Conservation (phyloP, 129 eudicot species). For the Sambucus nigra region DNA sequence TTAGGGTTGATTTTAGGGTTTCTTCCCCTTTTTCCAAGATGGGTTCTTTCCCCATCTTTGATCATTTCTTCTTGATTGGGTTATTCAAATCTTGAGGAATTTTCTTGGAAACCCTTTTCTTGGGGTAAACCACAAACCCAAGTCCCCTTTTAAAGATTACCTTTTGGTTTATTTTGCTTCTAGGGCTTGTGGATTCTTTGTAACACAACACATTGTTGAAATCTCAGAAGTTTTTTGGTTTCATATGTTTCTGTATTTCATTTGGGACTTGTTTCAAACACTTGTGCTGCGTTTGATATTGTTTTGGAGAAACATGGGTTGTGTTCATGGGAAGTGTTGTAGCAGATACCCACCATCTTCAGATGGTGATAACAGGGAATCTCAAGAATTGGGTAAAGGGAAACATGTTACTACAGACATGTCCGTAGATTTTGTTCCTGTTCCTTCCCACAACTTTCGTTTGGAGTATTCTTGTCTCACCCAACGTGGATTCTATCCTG, state of each 20-base stretch:
- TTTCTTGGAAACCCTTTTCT: slow-evolving; percentile 9
- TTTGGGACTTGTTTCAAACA: slow-evolving; percentile 34
- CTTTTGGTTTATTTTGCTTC: slow-evolving; percentile 6
- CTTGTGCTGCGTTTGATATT: slow-evolving; percentile 32
- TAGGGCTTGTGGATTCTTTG: slow-evolving; percentile 29
- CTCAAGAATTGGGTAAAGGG: slow-evolving; percentile 24
- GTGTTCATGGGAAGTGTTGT: slow-evolving; percentile 76
- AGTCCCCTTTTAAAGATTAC: not conserved
- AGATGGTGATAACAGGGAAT: slow-evolving; percentile 29
- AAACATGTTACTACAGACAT: slow-evolving; percentile 32
- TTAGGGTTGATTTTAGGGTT: slow-evolving; percentile 15
- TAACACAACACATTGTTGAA: slow-evolving; percentile 12
- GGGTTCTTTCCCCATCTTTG: slow-evolving; percentile 18
- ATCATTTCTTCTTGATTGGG: slow-evolving; percentile 38
- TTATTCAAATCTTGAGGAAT: slow-evolving; percentile 22
- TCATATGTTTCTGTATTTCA: slow-evolving; percentile 17
- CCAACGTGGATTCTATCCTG: slow-evolving; percentile 81
- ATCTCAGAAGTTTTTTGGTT: slow-evolving; percentile 13
- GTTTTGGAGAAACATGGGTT: slow-evolving; percentile 52
- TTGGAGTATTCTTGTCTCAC: slow-evolving; percentile 67
- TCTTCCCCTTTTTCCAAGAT: slow-evolving; percentile 2
- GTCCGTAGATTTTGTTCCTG: slow-evolving; percentile 36
- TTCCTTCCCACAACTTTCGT: slow-evolving; percentile 71
- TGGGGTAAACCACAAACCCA: not conserved
- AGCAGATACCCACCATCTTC: slow-evolving; percentile 25